phyloP scores from a whole-genome alignment of 2,329 filamentous ascomycete species.

The Venturiaceae sp. region DNA sequence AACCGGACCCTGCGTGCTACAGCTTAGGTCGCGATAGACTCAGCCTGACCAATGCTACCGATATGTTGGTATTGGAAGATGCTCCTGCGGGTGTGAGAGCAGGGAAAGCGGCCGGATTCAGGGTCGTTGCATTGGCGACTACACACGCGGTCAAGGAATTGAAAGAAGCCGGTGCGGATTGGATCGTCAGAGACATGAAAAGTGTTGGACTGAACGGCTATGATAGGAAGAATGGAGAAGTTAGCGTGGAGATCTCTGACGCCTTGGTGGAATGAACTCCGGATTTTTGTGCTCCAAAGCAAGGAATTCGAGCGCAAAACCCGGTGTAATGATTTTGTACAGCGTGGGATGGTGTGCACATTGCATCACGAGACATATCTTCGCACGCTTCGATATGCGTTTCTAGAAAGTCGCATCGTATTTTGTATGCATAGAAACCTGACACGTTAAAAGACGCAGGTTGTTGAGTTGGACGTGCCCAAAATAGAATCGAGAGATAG shows the following conservation, averaged over 20 bases:
- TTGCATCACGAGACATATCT: neutral
- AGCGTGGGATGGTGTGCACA: too few relatives aligned
- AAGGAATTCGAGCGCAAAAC: neutral
- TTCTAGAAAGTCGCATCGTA: neutral
- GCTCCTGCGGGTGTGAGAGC: constrained; percentile 75
- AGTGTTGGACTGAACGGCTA: constrained; percentile 56
- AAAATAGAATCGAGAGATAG: neutral
- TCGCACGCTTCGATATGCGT: neutral
- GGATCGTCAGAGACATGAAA: constrained; percentile 70
- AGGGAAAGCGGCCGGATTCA: constrained; percentile 78
- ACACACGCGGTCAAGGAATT: constrained; percentile 70
- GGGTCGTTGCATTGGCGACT: constrained; percentile 74
- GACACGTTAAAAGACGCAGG: neutral
- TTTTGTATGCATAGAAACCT: neutral
- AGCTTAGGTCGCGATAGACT: constrained; percentile 31
- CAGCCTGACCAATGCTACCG: constrained; percentile 18
- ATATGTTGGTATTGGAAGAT: constrained; percentile 76
- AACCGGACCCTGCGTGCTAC: constrained; percentile 42
- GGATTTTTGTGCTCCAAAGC: constrained; percentile 2
- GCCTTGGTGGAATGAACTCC: constrained; percentile 32
- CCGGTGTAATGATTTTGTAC: neutral
- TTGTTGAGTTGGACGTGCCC: neutral
- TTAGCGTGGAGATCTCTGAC: constrained; percentile 59
- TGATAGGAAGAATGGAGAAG: constrained; percentile 44
- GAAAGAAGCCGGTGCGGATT: constrained; percentile 69